These are phyloP conservation scores for Plasmopara halstedii DNA, from an alignment of 352 stramenopile species.

Conservation along the genomic window DNA sequence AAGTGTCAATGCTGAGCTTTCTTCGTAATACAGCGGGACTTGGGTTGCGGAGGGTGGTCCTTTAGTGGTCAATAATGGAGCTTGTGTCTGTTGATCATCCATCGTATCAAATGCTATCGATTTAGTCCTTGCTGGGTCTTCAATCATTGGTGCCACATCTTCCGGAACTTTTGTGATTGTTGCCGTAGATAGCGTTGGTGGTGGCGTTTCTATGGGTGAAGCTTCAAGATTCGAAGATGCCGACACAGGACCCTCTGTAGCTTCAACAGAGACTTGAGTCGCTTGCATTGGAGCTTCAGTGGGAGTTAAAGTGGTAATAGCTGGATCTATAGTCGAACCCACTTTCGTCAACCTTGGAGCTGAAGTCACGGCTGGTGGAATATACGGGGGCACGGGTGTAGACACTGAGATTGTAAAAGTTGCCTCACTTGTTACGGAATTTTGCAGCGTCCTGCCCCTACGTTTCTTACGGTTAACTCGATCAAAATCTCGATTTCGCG, in stretches of 20 bases:
- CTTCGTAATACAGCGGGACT: neutral
- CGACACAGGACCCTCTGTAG: neutral
- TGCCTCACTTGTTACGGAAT: slow-evolving; percentile 2
- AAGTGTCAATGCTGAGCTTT: neutral
- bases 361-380: neutral
- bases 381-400: neutral
- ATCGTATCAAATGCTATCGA: neutral
- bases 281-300: neutral
- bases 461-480: slow-evolving; percentile 5
- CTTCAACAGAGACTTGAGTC: neutral
- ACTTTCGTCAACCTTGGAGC: neutral
- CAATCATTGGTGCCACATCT: neutral
- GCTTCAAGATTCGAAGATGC: neutral
- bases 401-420: slow-evolving; percentile 3
- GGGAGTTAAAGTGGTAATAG: neutral
- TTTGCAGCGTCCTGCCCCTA: slow-evolving; percentile 10
- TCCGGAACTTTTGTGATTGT: neutral
- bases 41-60: neutral
- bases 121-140: neutral
- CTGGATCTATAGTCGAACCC: neutral
- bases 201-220: neutral
- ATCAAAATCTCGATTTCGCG: slow-evolving; percentile 9
- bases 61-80: neutral
- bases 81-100: slow-evolving; percentile 1
- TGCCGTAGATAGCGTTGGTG: neutral